phyloP scores from a whole-genome alignment of 371 early-diverging fungal species.

The Funneliformis caledonium region DNA sequence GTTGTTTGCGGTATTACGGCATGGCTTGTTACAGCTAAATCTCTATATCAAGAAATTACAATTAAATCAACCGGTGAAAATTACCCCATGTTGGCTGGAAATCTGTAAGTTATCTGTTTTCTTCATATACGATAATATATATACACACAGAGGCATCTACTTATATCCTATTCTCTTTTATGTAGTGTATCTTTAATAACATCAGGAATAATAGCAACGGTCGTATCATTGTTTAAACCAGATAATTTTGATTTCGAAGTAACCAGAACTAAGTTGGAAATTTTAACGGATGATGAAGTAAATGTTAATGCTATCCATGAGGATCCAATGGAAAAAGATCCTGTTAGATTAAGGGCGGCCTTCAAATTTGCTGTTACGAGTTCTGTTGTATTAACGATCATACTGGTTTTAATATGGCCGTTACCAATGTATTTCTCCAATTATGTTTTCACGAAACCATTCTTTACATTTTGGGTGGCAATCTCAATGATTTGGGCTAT shows the following conservation, averaged over 20 bases:
- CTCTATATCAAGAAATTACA: slow-evolving; percentile 59
- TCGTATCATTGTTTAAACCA: slow-evolving; percentile 55
- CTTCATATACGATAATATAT: too few species aligned
- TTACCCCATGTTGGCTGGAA: slow-evolving; percentile 75
- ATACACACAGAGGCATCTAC: not conserved
- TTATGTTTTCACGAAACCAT: slow-evolving; percentile 64
- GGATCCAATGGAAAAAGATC: slow-evolving; percentile 44
- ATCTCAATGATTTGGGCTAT: slow-evolving; percentile 69
- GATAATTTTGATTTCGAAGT: slow-evolving; percentile 67
- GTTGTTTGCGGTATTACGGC: slow-evolving; percentile 58
- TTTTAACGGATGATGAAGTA: slow-evolving; percentile 52
- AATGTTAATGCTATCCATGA: slow-evolving; percentile 39
- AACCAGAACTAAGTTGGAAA: slow-evolving; percentile 52
- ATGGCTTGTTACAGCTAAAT: slow-evolving; percentile 64
- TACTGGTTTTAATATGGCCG: slow-evolving; percentile 69
- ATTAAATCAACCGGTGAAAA: slow-evolving; percentile 62
- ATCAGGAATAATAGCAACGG: slow-evolving; percentile 49
- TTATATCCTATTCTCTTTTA: slow-evolving; percentile 41
- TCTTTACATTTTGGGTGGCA: slow-evolving; percentile 73
- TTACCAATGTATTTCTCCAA: slow-evolving; percentile 67
- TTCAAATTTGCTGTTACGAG: slow-evolving; percentile 51
- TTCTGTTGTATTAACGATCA: slow-evolving; percentile 56
- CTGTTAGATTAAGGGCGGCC: slow-evolving; percentile 50
- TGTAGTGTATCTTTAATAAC: slow-evolving; percentile 39
- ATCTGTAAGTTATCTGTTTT: slow-evolving; percentile 45